These are phyloP conservation scores for Fusarium odoratissimum DNA, from an alignment of 2,329 filamentous ascomycete genomes.

Conservation along the genomic window DNA sequence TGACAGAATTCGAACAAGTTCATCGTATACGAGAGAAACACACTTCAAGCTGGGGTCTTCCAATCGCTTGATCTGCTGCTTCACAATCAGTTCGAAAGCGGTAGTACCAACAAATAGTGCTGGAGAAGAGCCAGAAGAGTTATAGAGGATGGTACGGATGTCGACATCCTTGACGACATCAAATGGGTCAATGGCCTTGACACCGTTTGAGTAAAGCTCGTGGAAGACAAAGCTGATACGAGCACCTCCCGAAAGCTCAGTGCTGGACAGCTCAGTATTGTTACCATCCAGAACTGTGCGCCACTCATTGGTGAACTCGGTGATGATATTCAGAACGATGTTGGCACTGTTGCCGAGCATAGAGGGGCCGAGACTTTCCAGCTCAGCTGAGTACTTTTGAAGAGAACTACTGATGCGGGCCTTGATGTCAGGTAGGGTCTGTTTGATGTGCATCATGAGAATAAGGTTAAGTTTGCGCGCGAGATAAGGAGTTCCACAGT, in stretches of 20 bases:
- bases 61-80: constrained; percentile 96
- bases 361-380: constrained; percentile 87
- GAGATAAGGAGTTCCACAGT: constrained; percentile 97
- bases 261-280: constrained; percentile 93
- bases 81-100: constrained; percentile 98
- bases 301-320: constrained; percentile 98
- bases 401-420: constrained; percentile 93
- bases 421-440: constrained; percentile 98
- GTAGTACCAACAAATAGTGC: constrained; percentile 97
- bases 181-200: constrained; percentile 98
- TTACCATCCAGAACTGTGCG: constrained; percentile 95
- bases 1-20: constrained; percentile 92
- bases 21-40: constrained; percentile 96
- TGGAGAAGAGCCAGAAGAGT: constrained; percentile 97
- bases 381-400: constrained; percentile 88
- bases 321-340: constrained; percentile 98
- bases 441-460: constrained; percentile 99
- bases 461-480: constrained; percentile 98
- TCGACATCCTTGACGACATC: constrained; percentile 97
- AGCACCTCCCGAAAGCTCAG: constrained; percentile 94
- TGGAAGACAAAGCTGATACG: constrained; percentile 99
- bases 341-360: constrained; percentile 97
- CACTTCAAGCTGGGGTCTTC: constrained; percentile 98
- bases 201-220: constrained; percentile 95
- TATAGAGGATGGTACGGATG: constrained; percentile 96